These are phyloP conservation scores for Wickerhamomyces canadensis DNA, from an alignment of 805 yeast species.

Conservation along the genomic window DNA sequence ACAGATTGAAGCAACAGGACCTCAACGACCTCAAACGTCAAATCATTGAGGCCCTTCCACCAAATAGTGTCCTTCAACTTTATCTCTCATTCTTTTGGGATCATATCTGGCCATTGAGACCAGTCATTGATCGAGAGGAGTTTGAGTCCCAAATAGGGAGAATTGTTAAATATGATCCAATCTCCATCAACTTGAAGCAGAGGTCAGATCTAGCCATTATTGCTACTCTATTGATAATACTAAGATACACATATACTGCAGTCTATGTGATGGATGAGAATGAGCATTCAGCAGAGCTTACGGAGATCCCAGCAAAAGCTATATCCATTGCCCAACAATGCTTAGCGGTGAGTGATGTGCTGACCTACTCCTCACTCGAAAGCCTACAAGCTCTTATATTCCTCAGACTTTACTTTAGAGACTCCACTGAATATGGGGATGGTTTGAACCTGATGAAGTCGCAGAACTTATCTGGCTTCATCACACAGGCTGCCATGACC, in stretches of 20 bases:
- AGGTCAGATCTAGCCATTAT: constrained; percentile 8
- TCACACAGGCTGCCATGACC: constrained; percentile 37
- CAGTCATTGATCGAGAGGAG: too few species aligned
- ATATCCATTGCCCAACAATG: constrained; percentile 35
- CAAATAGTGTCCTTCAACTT: too few species aligned
- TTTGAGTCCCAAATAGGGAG: too few species aligned
- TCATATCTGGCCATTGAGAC: too few species aligned
- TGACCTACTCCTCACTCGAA: constrained; percentile 30
- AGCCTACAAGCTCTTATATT: constrained; percentile 38
- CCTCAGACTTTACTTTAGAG: constrained; percentile 32
- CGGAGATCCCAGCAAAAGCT: constrained; percentile 31
- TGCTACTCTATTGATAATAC: constrained; percentile 33
- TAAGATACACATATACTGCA: constrained; percentile 37
- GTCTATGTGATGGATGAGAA: too few species aligned
- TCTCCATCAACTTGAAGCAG: too few species aligned
- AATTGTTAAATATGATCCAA: too few species aligned
- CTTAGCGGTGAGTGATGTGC: constrained; percentile 34
- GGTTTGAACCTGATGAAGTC: constrained; percentile 35
- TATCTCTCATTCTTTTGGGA: too few species aligned
- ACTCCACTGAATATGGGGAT: constrained; percentile 43
- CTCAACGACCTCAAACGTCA: too few species aligned
- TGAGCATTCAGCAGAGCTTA: too few species aligned
- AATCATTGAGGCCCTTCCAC: too few species aligned
- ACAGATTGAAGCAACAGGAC: too few species aligned
- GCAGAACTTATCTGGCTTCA: constrained; percentile 30